phyloP scores from a whole-genome alignment of 1,284 basidiomycete genomes.

The Austropuccinia psidii region DNA sequence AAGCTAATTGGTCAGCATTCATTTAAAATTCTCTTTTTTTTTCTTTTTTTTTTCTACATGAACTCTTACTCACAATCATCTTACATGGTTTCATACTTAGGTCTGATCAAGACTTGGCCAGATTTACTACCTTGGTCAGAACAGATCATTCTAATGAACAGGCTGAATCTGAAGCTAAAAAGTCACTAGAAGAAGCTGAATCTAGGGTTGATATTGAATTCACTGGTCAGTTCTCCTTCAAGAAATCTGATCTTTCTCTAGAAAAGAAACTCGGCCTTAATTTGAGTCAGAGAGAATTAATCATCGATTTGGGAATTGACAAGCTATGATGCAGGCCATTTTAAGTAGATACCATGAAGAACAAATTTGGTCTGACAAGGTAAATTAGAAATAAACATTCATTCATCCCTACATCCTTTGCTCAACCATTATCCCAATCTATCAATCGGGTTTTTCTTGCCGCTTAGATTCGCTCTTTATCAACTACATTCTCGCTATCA shows the following conservation, averaged over 20 bases:
- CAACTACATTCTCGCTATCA: constrained; percentile 76
- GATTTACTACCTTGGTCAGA: constrained; percentile 76
- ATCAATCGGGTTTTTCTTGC: not conserved
- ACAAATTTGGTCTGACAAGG: constrained; percentile 92
- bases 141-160: constrained; percentile 76
- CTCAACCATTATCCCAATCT: not conserved
- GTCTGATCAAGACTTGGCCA: constrained; percentile 28
- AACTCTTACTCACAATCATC: not conserved
- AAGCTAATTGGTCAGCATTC: constrained; percentile 6
- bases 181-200: constrained; percentile 60
- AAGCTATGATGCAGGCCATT: constrained; percentile 71
- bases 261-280: not conserved
- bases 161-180: constrained; percentile 63
- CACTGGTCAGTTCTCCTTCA: constrained; percentile 46
- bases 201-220: constrained; percentile 73
- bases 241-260: not conserved
- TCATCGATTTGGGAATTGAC: not conserved
- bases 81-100: not conserved
- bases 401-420: not conserved
- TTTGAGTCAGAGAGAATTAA: no score
- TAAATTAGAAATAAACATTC: constrained; percentile 9
- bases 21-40: not conserved
- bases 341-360: constrained; percentile 85
- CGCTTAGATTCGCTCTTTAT: constrained; percentile 68
- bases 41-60: not conserved